Conservation (phyloP, 73 alveolate species). For the Paramecium bursaria region DNA sequence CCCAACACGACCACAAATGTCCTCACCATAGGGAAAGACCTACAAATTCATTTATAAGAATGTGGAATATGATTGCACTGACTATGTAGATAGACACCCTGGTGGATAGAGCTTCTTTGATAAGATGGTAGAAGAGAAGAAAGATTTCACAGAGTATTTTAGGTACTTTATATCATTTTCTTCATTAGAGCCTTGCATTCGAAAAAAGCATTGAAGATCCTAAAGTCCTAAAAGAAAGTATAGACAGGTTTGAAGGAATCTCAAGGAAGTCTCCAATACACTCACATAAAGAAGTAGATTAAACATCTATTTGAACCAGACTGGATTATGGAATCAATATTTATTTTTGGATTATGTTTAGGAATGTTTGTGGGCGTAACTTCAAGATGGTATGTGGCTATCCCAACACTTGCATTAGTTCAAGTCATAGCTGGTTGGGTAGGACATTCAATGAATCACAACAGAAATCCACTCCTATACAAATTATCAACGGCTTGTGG, state of each 20-base stretch:
- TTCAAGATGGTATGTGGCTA: slow-evolving; percentile 53
- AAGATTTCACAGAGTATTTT: slow-evolving; percentile 69
- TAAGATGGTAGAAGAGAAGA: slow-evolving; percentile 68
- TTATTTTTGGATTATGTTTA: slow-evolving; percentile 41
- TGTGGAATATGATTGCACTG: slow-evolving; percentile 62
- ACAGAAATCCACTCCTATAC: slow-evolving; percentile 66
- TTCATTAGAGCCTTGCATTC: slow-evolving; percentile 55
- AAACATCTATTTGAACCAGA: slow-evolving; percentile 68
- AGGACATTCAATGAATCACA: slow-evolving; percentile 70
- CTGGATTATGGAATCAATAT: slow-evolving; percentile 56
- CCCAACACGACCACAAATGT: too few species aligned
- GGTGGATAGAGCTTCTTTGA: slow-evolving; percentile 68
- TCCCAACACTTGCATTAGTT: slow-evolving; percentile 47
- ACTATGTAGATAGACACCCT: slow-evolving; percentile 64
- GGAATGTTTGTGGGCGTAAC: slow-evolving; percentile 65
- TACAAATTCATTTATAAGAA: slow-evolving; percentile 60
- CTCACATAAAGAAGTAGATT: slow-evolving; percentile 59
- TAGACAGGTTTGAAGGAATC: slow-evolving; percentile 58
- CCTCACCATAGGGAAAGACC: too few species aligned
- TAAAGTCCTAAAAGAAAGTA: slow-evolving; percentile 49
- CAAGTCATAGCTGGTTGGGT: slow-evolving; percentile 67
- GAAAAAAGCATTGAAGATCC: slow-evolving; percentile 65
- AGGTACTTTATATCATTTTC: slow-evolving; percentile 13
- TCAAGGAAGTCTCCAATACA: slow-evolving; percentile 19
- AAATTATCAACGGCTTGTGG: slow-evolving; percentile 59